Percentiles rank a stretch among this genome's conserved stretches.
Evolutionary conservation across 75 land plant species (phyloP).

Genomic region (Isoetes taiwanensis): DNA sequence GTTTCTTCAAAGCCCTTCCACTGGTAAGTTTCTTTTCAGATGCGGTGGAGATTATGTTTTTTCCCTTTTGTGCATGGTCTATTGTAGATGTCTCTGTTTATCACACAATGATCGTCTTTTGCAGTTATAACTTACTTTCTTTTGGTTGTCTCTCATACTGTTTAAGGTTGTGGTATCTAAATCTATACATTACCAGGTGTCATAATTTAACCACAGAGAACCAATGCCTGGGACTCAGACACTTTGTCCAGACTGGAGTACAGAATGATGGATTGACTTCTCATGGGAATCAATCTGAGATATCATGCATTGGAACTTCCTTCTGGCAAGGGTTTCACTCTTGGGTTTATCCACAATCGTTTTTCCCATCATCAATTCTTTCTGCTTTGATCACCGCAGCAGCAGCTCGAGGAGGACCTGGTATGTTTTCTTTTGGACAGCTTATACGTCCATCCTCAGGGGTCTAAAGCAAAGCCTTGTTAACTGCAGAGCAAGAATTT

Average conservation of each 20-base stretch:
- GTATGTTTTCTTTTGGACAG: not conserved
- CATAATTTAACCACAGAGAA: conserved; percentile 14
- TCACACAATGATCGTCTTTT: no score
- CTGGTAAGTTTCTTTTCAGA: conserved; percentile 27
- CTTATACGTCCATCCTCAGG: not conserved
- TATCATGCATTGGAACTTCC: no score
- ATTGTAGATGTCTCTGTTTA: no score
- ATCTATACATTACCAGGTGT: no score
- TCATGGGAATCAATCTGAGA: no score
- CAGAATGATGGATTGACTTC: no score
- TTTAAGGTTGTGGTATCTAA: no score
- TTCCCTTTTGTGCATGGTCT: no score
- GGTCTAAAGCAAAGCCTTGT: no score
- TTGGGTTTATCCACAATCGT: conserved; percentile 70
- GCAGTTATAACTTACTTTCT: no score
- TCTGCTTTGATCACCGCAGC: conserved; percentile 43
- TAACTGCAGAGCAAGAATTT: conserved; percentile 43
- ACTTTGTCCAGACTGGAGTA: conserved; percentile 15
- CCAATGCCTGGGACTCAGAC: conserved; percentile 12
- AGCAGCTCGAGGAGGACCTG: conserved; percentile 39
- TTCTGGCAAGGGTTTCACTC: conserved; percentile 41
- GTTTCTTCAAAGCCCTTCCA: conserved; percentile 50
- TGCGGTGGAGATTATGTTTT: not conserved
- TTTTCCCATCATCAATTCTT: conserved; percentile 52
- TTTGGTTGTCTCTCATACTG: no score